These are phyloP conservation scores for Primulina huaijiensis DNA, from an alignment of 257 asterid species.

Conservation along the genomic window DNA sequence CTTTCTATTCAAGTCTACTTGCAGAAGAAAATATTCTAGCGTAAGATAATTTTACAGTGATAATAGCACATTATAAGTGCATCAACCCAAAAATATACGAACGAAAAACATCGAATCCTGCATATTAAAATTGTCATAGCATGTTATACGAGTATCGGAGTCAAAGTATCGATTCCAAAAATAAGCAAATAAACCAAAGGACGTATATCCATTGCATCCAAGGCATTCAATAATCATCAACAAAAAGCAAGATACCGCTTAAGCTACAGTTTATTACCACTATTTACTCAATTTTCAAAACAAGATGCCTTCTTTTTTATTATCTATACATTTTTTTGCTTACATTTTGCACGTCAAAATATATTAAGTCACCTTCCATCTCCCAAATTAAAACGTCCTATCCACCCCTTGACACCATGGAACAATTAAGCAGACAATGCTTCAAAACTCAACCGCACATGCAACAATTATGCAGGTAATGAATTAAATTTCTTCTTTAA, in stretches of 20 bases:
- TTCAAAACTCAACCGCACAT: neutral
- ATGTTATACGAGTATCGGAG: neutral
- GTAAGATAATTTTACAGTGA: slow-evolving; percentile 7
- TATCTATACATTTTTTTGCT: neutral
- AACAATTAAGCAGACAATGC: neutral
- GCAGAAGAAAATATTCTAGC: neutral
- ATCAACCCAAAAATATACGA: neutral
- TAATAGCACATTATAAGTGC: neutral
- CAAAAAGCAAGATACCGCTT: neutral
- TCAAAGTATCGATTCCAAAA: neutral
- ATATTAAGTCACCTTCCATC: neutral
- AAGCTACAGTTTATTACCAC: neutral
- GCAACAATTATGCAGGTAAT: neutral
- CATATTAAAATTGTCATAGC: neutral
- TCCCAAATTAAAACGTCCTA: no score
- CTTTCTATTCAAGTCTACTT: slow-evolving; percentile 7
- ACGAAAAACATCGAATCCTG: neutral
- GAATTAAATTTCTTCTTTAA: neutral
- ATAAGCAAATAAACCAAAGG: no score
- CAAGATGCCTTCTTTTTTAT: neutral
- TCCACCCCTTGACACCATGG: neutral
- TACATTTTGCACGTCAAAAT: neutral
- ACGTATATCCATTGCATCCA: neutral
- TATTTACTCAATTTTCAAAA: neutral
- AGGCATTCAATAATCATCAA: neutral